Conservation (phyloP, 208 protist species). For the Acanthamoeba sp. region DNA sequence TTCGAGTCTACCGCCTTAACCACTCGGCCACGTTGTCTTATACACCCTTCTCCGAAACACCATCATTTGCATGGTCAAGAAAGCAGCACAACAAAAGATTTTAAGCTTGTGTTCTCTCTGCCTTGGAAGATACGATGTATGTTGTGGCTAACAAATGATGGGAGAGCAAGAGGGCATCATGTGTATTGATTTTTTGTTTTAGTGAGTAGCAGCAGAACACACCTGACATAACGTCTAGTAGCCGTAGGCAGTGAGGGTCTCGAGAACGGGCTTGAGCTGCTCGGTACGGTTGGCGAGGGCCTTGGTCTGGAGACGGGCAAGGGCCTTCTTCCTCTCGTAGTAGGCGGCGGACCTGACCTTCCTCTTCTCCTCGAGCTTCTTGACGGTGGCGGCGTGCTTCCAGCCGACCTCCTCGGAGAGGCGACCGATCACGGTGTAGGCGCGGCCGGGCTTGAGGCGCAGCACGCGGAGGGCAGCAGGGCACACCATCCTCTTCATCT, state of each 20-base stretch:
- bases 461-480: conserved; percentile 91
- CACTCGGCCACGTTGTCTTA: not conserved
- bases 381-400: conserved; percentile 93
- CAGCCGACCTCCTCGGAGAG: conserved; percentile 93
- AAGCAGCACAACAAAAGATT: no score
- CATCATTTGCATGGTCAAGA: not conserved
- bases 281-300: conserved; percentile 20
- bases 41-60: no score
- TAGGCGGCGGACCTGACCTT: conserved; percentile 86
- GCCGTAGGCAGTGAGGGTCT: conserved; percentile 29
- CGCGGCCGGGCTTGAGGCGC: conserved; percentile 85
- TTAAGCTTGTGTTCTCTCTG: no score
- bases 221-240: not conserved
- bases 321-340: conserved; percentile 88
- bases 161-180: not conserved
- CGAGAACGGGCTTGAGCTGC: not conserved
- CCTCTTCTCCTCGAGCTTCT: conserved; percentile 93
- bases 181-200: not conserved
- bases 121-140: no score
- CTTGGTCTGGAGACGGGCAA: conserved; percentile 66
- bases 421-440: conserved; percentile 90
- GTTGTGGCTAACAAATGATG: not conserved
- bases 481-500: conserved; percentile 93
- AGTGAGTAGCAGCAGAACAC: not conserved
- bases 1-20: conserved; percentile 2